A percentile compares a stretch with the other conserved stretches of the same genome.
Conservation (phyloP, 352 stramenopile genomes). For the Globisporangium nagaii region DNA sequence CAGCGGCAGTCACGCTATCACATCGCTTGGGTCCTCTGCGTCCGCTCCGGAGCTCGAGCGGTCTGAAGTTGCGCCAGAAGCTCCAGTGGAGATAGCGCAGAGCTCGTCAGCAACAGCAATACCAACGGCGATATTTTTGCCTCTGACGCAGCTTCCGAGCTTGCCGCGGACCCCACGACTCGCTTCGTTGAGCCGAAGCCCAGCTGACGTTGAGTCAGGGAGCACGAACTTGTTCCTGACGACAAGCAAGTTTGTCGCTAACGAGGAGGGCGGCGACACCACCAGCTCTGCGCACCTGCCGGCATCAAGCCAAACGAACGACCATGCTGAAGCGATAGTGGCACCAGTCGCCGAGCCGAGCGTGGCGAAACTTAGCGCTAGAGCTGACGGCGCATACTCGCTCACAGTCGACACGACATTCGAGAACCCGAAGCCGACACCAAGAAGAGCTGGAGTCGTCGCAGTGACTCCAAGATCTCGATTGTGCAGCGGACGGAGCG, state of each 20-base stretch:
- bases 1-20: neutral
- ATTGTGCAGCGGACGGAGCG: neutral
- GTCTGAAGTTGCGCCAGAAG: neutral
- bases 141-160: neutral
- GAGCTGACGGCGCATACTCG: neutral
- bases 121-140: too few species aligned
- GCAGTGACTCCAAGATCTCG: neutral
- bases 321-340: too few species aligned
- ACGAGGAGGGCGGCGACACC: neutral
- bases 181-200: neutral
- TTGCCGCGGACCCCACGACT: neutral
- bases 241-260: neutral
- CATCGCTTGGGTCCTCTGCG: neutral
- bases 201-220: neutral
- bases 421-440: neutral
- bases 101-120: neutral
- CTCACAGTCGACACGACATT: neutral
- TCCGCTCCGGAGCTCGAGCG: conserved; percentile 5
- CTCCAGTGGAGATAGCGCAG: neutral
- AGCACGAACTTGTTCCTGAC: conserved; percentile 1
- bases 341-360: neutral
- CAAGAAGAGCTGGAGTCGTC: neutral
- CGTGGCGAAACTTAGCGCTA: neutral
- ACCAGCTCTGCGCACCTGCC: too few species aligned
- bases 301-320: too few species aligned